Evolutionary conservation across 2,329 filamentous ascomycete species (phyloP), one percentile per base, ranked within the genome.

Genomic region (Cyphellophora europaea): DNA sequence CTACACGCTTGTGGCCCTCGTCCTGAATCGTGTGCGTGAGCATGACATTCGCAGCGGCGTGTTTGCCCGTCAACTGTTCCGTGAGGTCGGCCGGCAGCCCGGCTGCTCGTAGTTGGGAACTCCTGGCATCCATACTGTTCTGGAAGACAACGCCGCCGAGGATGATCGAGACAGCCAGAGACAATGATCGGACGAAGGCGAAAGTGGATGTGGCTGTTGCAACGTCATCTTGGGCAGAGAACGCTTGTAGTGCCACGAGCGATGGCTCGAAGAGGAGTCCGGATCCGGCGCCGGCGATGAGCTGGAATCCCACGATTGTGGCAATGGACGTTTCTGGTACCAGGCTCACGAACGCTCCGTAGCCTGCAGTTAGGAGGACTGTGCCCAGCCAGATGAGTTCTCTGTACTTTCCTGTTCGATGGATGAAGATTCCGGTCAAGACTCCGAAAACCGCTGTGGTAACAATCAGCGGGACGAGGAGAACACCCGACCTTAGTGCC

Each of bases 121-220:
- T 36, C 18, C 41, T 41, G 15, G 37, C 18, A 38, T 45, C 41
- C 52, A 60, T 54, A 30, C 49, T 48, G 36, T 63, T 62, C 33
- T 61, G 57, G 36, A 62, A 63, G 33, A 71, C 56, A 31, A 71
- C 67, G 5, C 65, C 71, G 35, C 74, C 74, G 18, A 77, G 54
- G 15, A 78, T 74, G 38, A 78, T 64, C 6, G 71, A 71, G 15
- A 77, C 63, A 27, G 71, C 63, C 0, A 71, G 71, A 3, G 69
- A 66, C 21, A 79, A 58, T 48, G 74, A 71, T 16, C 76, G 67
- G 27, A 74, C 54, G 50, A 80, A 80, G 8, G 64, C 61, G 49
- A 77, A 77, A 2, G 74, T 76, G 0, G 73, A 69, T 1, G 76
- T 79, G 11, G 74, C 77, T 2, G 72, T 69, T 2, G 75, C 76